Evolutionary conservation across 2,329 filamentous ascomycete genomes (phyloP), one percentile per base, ranked within the genome.

Genomic region (Cladophialophora yegresii): DNA sequence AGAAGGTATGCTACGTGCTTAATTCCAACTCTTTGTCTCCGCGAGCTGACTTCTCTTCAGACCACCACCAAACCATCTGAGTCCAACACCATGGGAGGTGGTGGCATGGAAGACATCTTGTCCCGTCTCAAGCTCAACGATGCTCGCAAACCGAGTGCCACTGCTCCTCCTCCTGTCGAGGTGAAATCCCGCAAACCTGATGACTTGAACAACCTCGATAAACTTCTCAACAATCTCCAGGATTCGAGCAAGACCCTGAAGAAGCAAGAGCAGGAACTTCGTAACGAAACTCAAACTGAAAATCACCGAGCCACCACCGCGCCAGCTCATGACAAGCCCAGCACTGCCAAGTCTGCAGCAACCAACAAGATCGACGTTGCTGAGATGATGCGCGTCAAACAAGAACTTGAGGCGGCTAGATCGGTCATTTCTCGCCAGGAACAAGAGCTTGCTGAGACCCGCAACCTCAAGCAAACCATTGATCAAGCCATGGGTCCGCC

Each of bases 201-300:
- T 33, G 65, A 70, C 9, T 61, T 67, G 32, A 65, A 71, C 26
- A 72, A 72, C 4, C 69, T 92, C 22, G 65, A 73, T 51, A 72
- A 73, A 12, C 70, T 92, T 58, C 80, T 92, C 68, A 85, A 88
- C 62, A 89, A 88, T 73, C 82, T 93, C 54, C 85, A 86, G n/a
- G 87, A 92, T 75, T 89, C 92, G 72, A 85, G 89, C 72, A 79
- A 80, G 50, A 75, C 82, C n/a, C 76, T 88, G 56, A 81, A 80
- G 57, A 83, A 85, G 75, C 86, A 89, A 72, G 84, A 83, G 66
- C 80, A 85, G 63, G 80, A 81, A 58, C 73, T 85, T 50, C 63
- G 70, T 36, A 67, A 56, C 36, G 61, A 69, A 28, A 55, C 65
- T 30, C 66, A 65, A 7, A 62, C 67, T 43, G 66, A 69, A 22